These are phyloP conservation scores for Xylaria nigripes DNA, from an alignment of 495 filamentous ascomycete species.

Conservation along the genomic window DNA sequence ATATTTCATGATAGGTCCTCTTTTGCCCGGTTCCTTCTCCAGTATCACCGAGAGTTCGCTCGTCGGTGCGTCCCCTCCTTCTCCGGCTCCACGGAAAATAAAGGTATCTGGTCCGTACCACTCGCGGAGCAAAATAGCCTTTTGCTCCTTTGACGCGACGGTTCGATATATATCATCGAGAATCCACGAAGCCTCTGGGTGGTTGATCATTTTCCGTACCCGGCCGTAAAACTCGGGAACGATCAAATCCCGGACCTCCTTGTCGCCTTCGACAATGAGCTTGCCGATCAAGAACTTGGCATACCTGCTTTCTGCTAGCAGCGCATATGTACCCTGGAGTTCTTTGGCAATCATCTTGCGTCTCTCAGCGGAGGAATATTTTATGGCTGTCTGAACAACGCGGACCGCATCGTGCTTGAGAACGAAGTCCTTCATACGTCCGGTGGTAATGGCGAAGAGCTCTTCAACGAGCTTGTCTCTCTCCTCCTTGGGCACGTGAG, in stretches of 20 bases:
- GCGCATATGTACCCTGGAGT: constrained; percentile 73
- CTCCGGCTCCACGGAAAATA: constrained; percentile 56
- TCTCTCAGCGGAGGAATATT: constrained; percentile 81
- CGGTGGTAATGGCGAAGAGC: constrained; percentile 83
- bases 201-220: constrained; percentile 85
- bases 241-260: constrained; percentile 75
- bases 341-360: constrained; percentile 79
- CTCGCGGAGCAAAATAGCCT: constrained; percentile 74
- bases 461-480: constrained; percentile 78
- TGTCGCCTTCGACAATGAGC: constrained; percentile 79
- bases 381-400: constrained; percentile 91
- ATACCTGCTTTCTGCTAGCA: constrained; percentile 86
- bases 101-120: constrained; percentile 96
- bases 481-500: constrained; percentile 78
- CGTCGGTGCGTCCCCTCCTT: constrained; percentile 31
- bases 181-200: constrained; percentile 93
- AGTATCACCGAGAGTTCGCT: constrained; percentile 65
- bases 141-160: constrained; percentile 75
- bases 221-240: constrained; percentile 91
- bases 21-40: constrained; percentile 70
- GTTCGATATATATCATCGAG: constrained; percentile 91
- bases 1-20: constrained; percentile 73
- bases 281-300: constrained; percentile 96
- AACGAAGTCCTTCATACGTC: constrained; percentile 85
- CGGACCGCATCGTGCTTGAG: constrained; percentile 97